phyloP scores from a whole-genome alignment of 2,329 filamentous ascomycete species.

The Eutypa lata region DNA sequence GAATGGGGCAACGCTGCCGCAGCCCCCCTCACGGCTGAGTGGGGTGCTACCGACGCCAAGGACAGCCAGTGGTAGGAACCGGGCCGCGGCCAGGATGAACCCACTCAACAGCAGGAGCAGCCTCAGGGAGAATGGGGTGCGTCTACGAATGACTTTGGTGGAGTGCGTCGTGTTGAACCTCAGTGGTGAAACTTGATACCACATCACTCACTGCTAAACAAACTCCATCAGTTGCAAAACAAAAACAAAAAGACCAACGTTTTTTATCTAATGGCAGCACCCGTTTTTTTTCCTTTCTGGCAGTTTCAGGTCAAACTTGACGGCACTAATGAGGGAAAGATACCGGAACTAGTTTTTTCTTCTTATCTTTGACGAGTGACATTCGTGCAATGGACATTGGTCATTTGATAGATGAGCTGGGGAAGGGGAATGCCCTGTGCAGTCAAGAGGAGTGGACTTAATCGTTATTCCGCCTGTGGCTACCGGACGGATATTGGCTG shows the following conservation, averaged over 20 bases:
- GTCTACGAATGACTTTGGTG: constrained; percentile 5
- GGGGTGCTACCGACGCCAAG: constrained; percentile 59
- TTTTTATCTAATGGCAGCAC: constrained; percentile 18
- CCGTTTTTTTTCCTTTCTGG: constrained; percentile 29
- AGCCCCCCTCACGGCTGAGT: constrained; percentile 65
- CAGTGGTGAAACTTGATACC: constrained; percentile 11
- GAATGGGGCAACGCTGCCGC: constrained; percentile 61
- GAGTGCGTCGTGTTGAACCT: constrained; percentile 1
- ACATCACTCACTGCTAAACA: background rate
- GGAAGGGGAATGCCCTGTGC: constrained; percentile 98
- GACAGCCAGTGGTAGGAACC: constrained; percentile 28
- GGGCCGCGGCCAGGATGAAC: background rate
- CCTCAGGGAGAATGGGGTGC: constrained; percentile 35
- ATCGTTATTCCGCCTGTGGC: constrained; percentile 68
- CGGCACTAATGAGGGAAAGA: constrained; percentile 99
- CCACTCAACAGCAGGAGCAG: background rate
- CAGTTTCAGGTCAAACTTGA: constrained; percentile 54
- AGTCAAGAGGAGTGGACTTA: constrained; percentile 81
- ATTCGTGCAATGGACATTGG: constrained; percentile 1
- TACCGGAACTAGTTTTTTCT: constrained; percentile 60
- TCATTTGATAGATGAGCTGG: too few species aligned
- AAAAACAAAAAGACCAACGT: constrained; percentile 8
- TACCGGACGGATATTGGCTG: constrained; percentile 16
- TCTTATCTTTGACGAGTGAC: too few species aligned
- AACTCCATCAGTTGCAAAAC: background rate